Base-by-base conservation (phyloP, 257 asterid species). In the Nyctanthes arbortristis region DNA sequence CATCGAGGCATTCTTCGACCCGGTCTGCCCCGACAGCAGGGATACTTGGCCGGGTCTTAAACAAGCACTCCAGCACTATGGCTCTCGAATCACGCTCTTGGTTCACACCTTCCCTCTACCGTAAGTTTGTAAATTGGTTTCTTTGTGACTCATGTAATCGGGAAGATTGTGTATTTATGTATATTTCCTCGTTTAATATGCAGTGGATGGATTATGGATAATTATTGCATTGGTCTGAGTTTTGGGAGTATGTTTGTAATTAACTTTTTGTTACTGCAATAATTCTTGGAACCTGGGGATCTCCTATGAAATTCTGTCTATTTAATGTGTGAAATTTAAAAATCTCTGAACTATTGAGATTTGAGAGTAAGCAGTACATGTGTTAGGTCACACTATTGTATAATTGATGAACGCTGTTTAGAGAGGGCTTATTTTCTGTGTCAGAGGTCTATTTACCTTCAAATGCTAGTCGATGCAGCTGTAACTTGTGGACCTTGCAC, bases 11-110 rank as follows among this genome's bases (percentile, higher is more conserved):
- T 93, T 93, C 58, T 67, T 91, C 2, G 99, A 91, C 77, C 97
- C 99, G 49, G 89, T 93, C 24, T 93, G 97, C 82, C 97, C 99
- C 0, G 97, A 93, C 28, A 83, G 85, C 75, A 74, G 95, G 25
- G 97, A 89, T 78, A 76, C 99, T 4, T 91, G 99, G 99, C 88
- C 85, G 22, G 96, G 91, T 13, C 92, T 93, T 14, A 89, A 84
- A 55, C 61, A 74, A 52, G 95, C 79, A 29, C 73, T 89, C 14
- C 69, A 77, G 0, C 77, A 75, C 33, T 89, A 87, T 14, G 93
- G 86, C 57, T 71, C 88, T 49, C 78, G 74, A 9, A 70, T 88
- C n/a, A 60, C 82, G 2, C 84, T 92, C 0, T 71, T 85, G 0
- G 73, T 86, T 0, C 89, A 86, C 77, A 76, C 97, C 28, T 88